phyloP scores from a whole-genome alignment of 1,284 basidiomycete species.

The Pseudozyma hubeiensis region DNA sequence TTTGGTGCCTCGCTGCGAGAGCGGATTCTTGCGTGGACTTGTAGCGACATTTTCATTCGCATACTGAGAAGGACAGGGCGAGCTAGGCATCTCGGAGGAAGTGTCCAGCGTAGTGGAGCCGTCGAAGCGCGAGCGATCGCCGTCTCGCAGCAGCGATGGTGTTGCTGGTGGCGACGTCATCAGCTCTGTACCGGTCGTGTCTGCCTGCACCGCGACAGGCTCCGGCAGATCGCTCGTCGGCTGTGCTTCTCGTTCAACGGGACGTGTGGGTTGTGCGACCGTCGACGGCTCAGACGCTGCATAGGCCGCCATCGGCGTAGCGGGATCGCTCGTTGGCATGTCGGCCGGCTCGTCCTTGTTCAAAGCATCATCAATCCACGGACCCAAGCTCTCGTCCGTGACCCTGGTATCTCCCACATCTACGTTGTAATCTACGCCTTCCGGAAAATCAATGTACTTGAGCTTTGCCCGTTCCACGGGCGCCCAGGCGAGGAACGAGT shows the following conservation, averaged over 20 bases:
- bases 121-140: conserved; percentile 4
- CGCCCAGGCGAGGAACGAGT: conserved; percentile 74
- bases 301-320: conserved; percentile 6
- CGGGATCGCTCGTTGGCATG: conserved; percentile 36
- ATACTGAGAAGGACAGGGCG: conserved; percentile 9
- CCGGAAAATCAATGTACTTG: conserved; percentile 47
- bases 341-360: conserved; percentile 44
- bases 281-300: background rate
- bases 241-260: too few relatives aligned
- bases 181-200: conserved; percentile 4
- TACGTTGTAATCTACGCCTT: conserved; percentile 32
- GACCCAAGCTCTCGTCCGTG: conserved; percentile 41
- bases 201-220: background rate
- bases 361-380: conserved; percentile 49
- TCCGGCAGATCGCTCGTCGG: background rate
- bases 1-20: conserved; percentile 21
- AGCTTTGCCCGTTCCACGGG: conserved; percentile 36
- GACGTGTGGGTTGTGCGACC: background rate
- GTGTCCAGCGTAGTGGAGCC: conserved; percentile 13
- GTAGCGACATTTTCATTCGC: background rate
- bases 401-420: conserved; percentile 34
- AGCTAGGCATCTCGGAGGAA: conserved; percentile 29
- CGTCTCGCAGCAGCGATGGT: conserved; percentile 12
- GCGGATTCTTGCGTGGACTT: conserved; percentile 2
- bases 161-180: conserved; percentile 22